Evolutionary conservation across 2,329 filamentous ascomycete species (phyloP), one percentile per base, ranked within the genome.

Genomic region (Clonostachys rosea): DNA sequence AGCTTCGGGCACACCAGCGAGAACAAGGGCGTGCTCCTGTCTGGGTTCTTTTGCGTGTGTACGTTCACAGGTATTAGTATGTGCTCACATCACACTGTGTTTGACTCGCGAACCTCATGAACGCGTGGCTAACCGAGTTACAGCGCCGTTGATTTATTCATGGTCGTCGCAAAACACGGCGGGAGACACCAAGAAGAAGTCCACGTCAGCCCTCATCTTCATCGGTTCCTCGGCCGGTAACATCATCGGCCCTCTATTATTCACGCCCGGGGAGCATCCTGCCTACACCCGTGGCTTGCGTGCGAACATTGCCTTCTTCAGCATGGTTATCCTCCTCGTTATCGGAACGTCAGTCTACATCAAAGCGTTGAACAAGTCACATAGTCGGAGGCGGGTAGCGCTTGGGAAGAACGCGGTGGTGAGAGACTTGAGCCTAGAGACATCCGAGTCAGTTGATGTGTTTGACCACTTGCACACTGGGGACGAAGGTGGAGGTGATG

Each of bases 101-200:
- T 4, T 73, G 73, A 30, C 36, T 39, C 12, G 36, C 36, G 14
- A 12, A n/a, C 11, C 36, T 18, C 4, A 3, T 39, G 14, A 39
- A 39, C 14, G 14, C 36, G 36, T 11, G 36, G 5, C 75, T 59
- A 36, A 61, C 34, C 10, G 36, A 13, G 2, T 18, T 24, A 14
- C 47, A 65, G 64, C 82, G 4, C 82, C 79, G 0, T 62, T 84
- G 33, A 77, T 84, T 39, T 83, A 80, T 52, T 76, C 77, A 0
- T 83, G 79, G 79, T 78, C 76, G 2, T 70, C 76, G 3, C 78
- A 81, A 50, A 84, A 85, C 52, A 84, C 84, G 0, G 84, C 78
- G 0, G 84, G 84, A 2, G 83, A 87, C 56, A 87, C 84, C 0
- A 88, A 88, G 63, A 79, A 81, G 52, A 87, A 86, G 56, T 76